phyloP scores from a whole-genome alignment of 371 early-diverging fungal genomes.

The Fennellomyces sp. region DNA sequence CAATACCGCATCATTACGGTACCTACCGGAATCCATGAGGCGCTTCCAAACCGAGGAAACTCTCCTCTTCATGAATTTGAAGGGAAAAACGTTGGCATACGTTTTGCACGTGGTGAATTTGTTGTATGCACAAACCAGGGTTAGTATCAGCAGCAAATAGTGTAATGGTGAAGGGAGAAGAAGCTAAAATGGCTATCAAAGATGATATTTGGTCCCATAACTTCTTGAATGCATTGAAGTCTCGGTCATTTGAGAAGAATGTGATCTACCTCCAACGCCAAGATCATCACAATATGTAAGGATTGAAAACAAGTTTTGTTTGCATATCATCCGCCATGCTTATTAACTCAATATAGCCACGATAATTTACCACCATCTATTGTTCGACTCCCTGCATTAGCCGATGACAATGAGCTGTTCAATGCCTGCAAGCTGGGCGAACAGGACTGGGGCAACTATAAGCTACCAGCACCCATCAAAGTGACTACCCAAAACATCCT shows the following conservation, averaged over 20 bases:
- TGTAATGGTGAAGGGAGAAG: background rate
- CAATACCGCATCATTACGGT: slow-evolving; percentile 47
- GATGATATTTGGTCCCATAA: slow-evolving; percentile 55
- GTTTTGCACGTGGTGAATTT: slow-evolving; percentile 50
- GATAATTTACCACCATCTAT: slow-evolving; percentile 41
- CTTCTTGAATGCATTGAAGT: slow-evolving; percentile 47
- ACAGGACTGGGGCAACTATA: slow-evolving; percentile 41
- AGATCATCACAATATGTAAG: slow-evolving; percentile 45
- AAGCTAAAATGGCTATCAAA: slow-evolving; percentile 8
- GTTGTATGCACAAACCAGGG: slow-evolving; percentile 52
- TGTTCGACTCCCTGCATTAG: slow-evolving; percentile 36
- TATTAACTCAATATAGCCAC: slow-evolving; percentile 19
- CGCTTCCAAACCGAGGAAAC: slow-evolving; percentile 40
- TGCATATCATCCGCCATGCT: too few species aligned
- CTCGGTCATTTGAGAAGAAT: slow-evolving; percentile 35
- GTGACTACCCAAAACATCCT: slow-evolving; percentile 35
- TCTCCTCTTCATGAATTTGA: slow-evolving; percentile 52
- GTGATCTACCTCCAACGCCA: slow-evolving; percentile 45
- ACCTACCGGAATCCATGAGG: slow-evolving; percentile 33
- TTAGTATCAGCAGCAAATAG: slow-evolving; percentile 5
- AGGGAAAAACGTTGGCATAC: slow-evolving; percentile 52
- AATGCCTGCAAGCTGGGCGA: slow-evolving; percentile 33
- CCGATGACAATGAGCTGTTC: slow-evolving; percentile 39
- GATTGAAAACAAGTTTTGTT: too few species aligned
- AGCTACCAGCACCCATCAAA: slow-evolving; percentile 18